Evolutionary conservation across 1,284 basidiomycete species (phyloP), one percentile per base, ranked within the genome.

Genomic region (Vanrija sp.): DNA sequence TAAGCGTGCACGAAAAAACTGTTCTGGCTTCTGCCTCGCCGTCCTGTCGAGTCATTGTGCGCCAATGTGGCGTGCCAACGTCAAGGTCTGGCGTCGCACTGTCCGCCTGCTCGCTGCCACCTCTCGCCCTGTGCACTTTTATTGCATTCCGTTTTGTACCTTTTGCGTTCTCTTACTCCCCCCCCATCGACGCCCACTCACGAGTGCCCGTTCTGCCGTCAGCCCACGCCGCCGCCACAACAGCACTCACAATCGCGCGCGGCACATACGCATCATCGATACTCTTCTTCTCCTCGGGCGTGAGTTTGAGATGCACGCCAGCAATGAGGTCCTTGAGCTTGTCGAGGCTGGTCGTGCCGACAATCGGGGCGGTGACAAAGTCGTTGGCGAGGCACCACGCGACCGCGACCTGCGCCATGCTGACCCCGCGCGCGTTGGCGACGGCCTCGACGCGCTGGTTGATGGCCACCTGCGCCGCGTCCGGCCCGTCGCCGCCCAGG

Each of bases 401-500:
- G 7, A 83, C 58, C 3, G 80, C 76, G 38, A 85, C 74, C 63
- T 85, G 83, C 1, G 83, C 81, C 83, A 86, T 86, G 58, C 74
- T 78, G 47, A 81, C 64, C 1, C 77, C 78, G 49, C 70, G 74
- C 65, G 82, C 82, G 61, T 80, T 80, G 8, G 83, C 81, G 26
- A 85, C 58, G 58, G 82, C 79, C 59, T 83, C 80, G 28, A 84
- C 78, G 15, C 80, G 79, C 43, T 61, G 60, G 56, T 72, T 73
- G 63, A 75, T 72, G 3, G 60, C 54, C 40, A 65, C 57, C 38
- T 59, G 55, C 9, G 66, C 52, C 26, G 65, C 63, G 44, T 51
- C 49, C 8, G 34, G 44, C 19, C 45, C 51, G 5, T 38, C 23
- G 44, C 55, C 34, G 34, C 34, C 34, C 34, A 34, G 34, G 2